phyloP scores from a whole-genome alignment of 495 filamentous ascomycete species.

The Tuber aestivum region DNA sequence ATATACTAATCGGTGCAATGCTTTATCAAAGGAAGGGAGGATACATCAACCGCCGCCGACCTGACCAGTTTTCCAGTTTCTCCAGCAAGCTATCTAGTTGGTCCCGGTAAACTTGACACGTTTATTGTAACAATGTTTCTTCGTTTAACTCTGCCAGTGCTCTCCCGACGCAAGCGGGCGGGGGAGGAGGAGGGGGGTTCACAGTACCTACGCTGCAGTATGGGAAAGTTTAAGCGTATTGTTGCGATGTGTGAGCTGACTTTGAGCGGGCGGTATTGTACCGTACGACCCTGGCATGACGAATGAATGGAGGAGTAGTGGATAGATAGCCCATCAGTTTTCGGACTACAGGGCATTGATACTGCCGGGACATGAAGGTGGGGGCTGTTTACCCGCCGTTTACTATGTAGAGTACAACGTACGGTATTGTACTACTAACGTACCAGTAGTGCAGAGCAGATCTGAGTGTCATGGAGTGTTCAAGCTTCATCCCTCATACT shows the following conservation, averaged over 20 bases:
- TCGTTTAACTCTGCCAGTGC: neutral
- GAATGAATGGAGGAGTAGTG: no score
- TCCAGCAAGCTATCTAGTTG: neutral
- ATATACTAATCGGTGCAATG: neutral
- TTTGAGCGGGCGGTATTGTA: neutral
- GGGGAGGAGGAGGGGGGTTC: neutral
- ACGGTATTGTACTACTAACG: neutral
- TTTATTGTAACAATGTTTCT: neutral
- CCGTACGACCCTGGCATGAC: neutral
- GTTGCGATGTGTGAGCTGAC: neutral
- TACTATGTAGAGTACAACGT: neutral
- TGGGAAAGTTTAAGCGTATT: neutral
- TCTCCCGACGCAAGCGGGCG: neutral
- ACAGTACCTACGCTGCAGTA: neutral
- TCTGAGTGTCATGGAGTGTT: neutral
- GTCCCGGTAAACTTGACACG: neutral
- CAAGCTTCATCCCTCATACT: neutral
- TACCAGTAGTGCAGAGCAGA: neutral
- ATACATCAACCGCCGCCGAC: neutral
- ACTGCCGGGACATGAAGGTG: neutral
- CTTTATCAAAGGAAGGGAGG: neutral
- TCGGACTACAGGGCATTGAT: neutral
- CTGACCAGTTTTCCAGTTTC: neutral
- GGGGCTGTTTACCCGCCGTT: neutral
- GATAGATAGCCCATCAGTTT: neutral